Evolutionary conservation across 768 basidiomycete species (phyloP).

Genomic region (Rhizopogon roseolus): DNA sequence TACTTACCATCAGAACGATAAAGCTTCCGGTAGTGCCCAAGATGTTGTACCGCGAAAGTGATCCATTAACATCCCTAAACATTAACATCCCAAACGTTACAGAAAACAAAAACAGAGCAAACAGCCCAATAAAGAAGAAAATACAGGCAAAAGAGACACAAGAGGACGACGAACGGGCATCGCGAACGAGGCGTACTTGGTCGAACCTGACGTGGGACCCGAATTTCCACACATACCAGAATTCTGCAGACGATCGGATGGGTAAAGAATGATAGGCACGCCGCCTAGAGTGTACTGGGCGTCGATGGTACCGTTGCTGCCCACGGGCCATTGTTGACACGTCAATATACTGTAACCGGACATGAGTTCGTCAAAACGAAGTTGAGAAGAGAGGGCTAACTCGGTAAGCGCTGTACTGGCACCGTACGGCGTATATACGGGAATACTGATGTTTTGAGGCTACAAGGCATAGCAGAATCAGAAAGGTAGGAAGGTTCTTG

Average conservation of each 20-base stretch:
- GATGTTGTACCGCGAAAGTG: background rate
- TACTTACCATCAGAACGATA: no score
- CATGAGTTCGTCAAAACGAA: background rate
- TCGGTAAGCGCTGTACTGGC: constrained; percentile 47
- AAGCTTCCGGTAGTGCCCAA: background rate
- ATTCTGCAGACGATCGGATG: constrained; percentile 26
- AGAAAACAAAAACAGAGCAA: background rate
- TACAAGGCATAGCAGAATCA: constrained; percentile 17
- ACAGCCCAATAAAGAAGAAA: constrained; percentile 5
- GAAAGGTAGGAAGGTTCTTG: background rate
- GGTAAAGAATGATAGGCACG: constrained; percentile 51
- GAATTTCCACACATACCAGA: constrained; percentile 34
- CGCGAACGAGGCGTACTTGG: constrained; percentile 5
- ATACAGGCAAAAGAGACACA: background rate
- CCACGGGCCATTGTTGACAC: constrained; percentile 65
- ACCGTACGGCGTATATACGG: constrained; percentile 53
- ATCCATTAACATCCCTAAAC: background rate
- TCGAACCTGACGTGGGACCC: background rate
- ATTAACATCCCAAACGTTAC: background rate
- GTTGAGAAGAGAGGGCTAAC: constrained; percentile 32
- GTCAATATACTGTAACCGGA: constrained; percentile 46
- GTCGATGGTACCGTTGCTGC: constrained; percentile 56
- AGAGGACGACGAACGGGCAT: background rate
- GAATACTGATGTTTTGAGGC: constrained; percentile 54
- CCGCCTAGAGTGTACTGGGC: constrained; percentile 65